Evolutionary conservation across 1,139 yeast genomes (phyloP).

Genomic region (Hanseniaspora gamundiae): DNA sequence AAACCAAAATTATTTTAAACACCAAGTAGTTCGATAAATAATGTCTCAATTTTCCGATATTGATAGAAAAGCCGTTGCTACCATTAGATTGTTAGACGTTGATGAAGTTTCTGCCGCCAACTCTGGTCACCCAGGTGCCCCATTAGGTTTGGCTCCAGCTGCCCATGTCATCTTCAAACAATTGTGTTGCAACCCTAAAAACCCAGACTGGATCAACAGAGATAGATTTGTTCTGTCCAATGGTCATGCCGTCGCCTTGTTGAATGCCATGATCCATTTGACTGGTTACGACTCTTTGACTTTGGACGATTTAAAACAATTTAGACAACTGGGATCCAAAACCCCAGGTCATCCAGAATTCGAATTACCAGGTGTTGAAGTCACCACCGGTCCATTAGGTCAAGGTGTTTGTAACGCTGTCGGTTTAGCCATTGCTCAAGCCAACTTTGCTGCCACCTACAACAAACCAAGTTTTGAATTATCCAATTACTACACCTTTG

Average conservation of each 20-base stretch:
- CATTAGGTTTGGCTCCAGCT: constrained; percentile 92
- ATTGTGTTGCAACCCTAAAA: constrained; percentile 81
- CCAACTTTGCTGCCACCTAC: constrained; percentile 84
- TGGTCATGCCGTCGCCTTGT: constrained; percentile 93
- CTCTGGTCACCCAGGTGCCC: constrained; percentile 99
- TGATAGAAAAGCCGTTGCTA: constrained; percentile 69
- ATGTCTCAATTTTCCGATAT: constrained; percentile 33
- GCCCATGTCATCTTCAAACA: constrained; percentile 66
- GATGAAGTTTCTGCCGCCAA: constrained; percentile 85
- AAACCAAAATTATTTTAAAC: not conserved
- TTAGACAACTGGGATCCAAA: constrained; percentile 84
- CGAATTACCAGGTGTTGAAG: constrained; percentile 78
- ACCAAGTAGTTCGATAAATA: too few species aligned
- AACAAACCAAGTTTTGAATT: constrained; percentile 73
- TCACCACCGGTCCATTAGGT: constrained; percentile 98
- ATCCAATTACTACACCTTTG: constrained; percentile 66
- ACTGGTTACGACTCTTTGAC: constrained; percentile 65
- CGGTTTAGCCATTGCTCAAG: constrained; percentile 93
- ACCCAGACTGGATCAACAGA: constrained; percentile 87
- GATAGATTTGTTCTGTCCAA: constrained; percentile 92
- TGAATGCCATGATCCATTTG: constrained; percentile 77
- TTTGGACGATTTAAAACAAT: constrained; percentile 77
- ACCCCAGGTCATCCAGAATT: constrained; percentile 98
- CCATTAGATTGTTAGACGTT: constrained; percentile 83
- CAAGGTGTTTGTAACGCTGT: constrained; percentile 97